These are phyloP conservation scores for Hymenotorrendiella dingleyae DNA, from an alignment of 2,329 filamentous ascomycete species.

Conservation along the genomic window DNA sequence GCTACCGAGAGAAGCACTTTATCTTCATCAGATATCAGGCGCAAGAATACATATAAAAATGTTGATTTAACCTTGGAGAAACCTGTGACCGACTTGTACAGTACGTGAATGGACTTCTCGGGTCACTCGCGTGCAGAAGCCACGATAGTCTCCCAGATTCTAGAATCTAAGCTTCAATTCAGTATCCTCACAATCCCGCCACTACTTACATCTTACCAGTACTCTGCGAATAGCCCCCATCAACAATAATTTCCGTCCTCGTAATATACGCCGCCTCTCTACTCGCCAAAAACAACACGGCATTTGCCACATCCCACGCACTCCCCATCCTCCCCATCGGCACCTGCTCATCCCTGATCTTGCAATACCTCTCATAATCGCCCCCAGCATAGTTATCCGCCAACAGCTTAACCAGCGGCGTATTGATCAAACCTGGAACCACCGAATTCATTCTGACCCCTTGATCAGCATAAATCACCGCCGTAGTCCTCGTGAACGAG, in stretches of 20 bases:
- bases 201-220: slow-evolving; percentile 26
- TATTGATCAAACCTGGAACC: slow-evolving; percentile 51
- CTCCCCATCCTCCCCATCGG: slow-evolving; percentile 55
- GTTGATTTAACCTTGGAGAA: too few relatives aligned
- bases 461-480: slow-evolving; percentile 43
- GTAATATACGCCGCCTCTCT: slow-evolving; percentile 53
- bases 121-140: too few relatives aligned
- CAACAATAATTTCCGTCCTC: slow-evolving; percentile 46
- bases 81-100: too few relatives aligned
- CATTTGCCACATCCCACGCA: slow-evolving; percentile 53
- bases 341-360: slow-evolving; percentile 48
- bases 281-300: slow-evolving; percentile 49
- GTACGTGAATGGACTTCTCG: too few relatives aligned
- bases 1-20: too few relatives aligned
- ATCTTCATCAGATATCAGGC: too few relatives aligned
- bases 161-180: too few relatives aligned
- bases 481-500: slow-evolving; percentile 44
- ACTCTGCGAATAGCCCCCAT: slow-evolving; percentile 39
- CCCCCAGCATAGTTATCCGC: slow-evolving; percentile 39
- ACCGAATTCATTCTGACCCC: slow-evolving; percentile 48
- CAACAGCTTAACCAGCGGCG: slow-evolving; percentile 42
- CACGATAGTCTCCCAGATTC: too few relatives aligned
- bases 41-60: too few relatives aligned
- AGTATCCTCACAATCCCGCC: too few relatives aligned
- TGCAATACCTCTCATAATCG: slow-evolving; percentile 43